phyloP scores from a whole-genome alignment of 345 rosid species.

The Lumnitzera littorea region DNA sequence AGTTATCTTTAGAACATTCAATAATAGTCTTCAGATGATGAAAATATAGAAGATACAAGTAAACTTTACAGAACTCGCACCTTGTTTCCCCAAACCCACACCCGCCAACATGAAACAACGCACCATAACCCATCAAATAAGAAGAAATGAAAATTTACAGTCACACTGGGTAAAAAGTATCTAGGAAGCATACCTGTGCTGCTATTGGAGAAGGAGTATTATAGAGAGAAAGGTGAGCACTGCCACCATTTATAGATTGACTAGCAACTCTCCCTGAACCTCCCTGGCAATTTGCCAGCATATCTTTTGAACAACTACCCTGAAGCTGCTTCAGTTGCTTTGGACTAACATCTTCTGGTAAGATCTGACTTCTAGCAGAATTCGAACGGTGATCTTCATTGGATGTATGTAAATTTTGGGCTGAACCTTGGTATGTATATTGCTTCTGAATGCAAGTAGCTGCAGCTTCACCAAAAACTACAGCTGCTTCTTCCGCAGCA shows the following conservation, averaged over 20 bases:
- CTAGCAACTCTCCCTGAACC: conserved; percentile 33
- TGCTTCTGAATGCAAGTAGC: conserved; percentile 80
- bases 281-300: conserved; percentile 59
- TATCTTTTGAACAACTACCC: conserved; percentile 64
- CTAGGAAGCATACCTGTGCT: conserved; percentile 47
- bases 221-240: conserved; percentile 58
- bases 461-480: conserved; percentile 86
- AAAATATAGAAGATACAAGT: too few relatives aligned
- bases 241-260: conserved; percentile 64
- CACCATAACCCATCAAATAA: background rate
- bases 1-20: too few relatives aligned
- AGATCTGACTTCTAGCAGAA: conserved; percentile 29
- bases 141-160: background rate
- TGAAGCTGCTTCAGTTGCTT: conserved; percentile 65
- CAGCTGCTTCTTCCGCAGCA: conserved; percentile 86
- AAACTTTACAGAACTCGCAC: too few relatives aligned
- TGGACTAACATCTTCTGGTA: conserved; percentile 55
- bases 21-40: too few relatives aligned
- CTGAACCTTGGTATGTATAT: conserved; percentile 41
- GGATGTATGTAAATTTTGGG: conserved; percentile 30
- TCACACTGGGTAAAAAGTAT: background rate
- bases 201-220: conserved; percentile 90
- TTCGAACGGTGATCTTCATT: conserved; percentile 54
- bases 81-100: too few relatives aligned
- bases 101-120: too few relatives aligned